Conservation (phyloP, 495 filamentous ascomycete genomes). For the Daldinia concentrica region DNA sequence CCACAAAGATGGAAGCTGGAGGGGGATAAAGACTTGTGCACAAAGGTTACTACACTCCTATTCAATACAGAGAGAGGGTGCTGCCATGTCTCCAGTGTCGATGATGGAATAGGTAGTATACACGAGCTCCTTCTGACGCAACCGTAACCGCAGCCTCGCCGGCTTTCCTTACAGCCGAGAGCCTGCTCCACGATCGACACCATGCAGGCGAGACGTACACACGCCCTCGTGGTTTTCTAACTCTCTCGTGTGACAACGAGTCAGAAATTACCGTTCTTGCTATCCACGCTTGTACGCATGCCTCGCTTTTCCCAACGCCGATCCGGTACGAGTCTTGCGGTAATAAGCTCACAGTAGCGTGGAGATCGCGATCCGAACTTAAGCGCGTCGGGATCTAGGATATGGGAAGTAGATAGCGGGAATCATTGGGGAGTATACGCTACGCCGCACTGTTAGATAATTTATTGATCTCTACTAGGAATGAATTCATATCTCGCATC, state of each 20-base stretch:
- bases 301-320: background rate
- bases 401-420: background rate
- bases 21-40: background rate
- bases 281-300: background rate
- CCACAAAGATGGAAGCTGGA: background rate
- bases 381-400: background rate
- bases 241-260: constrained; percentile 18
- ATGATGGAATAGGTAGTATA: constrained; percentile 4
- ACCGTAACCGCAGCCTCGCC: constrained; percentile 20
- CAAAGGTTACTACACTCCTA: constrained; percentile 27
- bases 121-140: constrained; percentile 9
- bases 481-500: background rate
- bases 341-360: background rate
- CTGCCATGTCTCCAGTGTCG: background rate
- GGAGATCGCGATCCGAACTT: constrained; percentile 3
- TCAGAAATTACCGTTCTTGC: constrained; percentile 6
- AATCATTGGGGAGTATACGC: background rate
- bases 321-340: background rate
- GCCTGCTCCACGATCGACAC: constrained; percentile 22
- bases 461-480: constrained; percentile 2
- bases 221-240: constrained; percentile 21
- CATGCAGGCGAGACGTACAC: constrained; percentile 22
- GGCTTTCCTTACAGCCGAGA: constrained; percentile 24
- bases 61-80: constrained; percentile 19
- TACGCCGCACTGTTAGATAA: background rate